Evolutionary conservation across 2,329 filamentous ascomycete species (phyloP).

Genomic region (Chaetomium olivaceum): DNA sequence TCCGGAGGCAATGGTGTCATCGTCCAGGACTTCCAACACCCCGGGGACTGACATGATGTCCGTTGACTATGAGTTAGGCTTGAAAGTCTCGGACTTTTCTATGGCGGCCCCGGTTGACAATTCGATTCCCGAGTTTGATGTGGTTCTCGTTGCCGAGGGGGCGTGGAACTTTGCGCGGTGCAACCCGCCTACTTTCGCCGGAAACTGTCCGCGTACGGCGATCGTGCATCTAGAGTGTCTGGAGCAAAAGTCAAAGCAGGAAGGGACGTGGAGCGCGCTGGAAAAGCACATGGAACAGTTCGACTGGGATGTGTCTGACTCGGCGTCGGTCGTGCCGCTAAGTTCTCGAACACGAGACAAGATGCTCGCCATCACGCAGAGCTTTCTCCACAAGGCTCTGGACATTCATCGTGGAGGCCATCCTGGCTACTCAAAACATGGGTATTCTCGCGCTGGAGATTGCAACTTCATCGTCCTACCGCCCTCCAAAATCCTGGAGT

Average conservation of each 20-base stretch:
- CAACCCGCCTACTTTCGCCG: slow-evolving; percentile 48
- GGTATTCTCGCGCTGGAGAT: slow-evolving; percentile 49
- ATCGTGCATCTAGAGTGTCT: slow-evolving; percentile 54
- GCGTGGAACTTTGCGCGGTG: slow-evolving; percentile 55
- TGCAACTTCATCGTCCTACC: slow-evolving; percentile 67
- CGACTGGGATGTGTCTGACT: slow-evolving; percentile 41
- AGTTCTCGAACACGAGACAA: slow-evolving; percentile 60
- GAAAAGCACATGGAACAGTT: slow-evolving; percentile 45
- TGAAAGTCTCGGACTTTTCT: slow-evolving; percentile 39
- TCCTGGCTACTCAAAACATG: slow-evolving; percentile 43
- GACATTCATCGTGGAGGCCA: slow-evolving; percentile 63
- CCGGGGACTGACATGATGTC: slow-evolving; percentile 52
- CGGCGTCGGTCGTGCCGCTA: slow-evolving; percentile 48
- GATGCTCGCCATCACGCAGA: slow-evolving; percentile 70
- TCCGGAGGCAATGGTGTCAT: slow-evolving; percentile 45
- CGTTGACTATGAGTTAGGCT: slow-evolving; percentile 40
- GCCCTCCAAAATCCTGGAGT: slow-evolving; percentile 65
- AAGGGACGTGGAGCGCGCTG: slow-evolving; percentile 49
- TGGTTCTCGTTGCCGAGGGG: slow-evolving; percentile 49
- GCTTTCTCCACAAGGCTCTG: slow-evolving; percentile 68
- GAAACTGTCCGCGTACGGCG: slow-evolving; percentile 50
- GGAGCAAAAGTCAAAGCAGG: slow-evolving; percentile 51
- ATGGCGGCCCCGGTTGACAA: slow-evolving; percentile 35
- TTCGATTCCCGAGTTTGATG: slow-evolving; percentile 48
- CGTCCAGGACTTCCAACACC: slow-evolving; percentile 49